phyloP scores from a whole-genome alignment of 1,139 yeast genomes.

The Arxiozyma heterogenica region DNA sequence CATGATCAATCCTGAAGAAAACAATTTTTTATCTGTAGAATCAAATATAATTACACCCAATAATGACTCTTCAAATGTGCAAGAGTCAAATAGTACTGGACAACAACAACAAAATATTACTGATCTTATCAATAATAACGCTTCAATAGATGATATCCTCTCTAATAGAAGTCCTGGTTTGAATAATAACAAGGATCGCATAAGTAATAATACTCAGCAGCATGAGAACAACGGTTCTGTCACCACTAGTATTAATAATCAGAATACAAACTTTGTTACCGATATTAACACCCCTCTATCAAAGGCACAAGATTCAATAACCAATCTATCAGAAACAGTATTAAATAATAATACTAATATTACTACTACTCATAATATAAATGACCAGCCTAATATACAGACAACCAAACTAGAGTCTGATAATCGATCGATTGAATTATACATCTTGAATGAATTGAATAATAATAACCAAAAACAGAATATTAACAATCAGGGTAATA shows the following conservation, averaged over 20 bases:
- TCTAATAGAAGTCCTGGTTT: not conserved
- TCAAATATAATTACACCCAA: conserved; percentile 5
- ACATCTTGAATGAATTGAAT: conserved; percentile 7
- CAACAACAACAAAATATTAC: not conserved
- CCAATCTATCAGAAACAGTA: not conserved
- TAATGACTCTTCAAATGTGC: not conserved
- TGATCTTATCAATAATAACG: not conserved
- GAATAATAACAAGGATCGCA: not conserved
- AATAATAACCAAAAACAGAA: not conserved
- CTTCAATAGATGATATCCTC: not conserved
- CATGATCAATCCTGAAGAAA: conserved; percentile 3
- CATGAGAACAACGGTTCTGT: not conserved
- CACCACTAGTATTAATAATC: not conserved
- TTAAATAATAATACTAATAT: not conserved
- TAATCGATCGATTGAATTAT: conserved; percentile 4
- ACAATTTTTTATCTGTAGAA: conserved; percentile 9
- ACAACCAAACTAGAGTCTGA: not conserved
- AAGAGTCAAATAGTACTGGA: not conserved
- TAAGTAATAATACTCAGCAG: not conserved
- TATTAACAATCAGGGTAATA: not conserved
- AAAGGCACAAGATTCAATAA: too few relatives aligned
- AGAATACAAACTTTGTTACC: not conserved
- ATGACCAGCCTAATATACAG: not conserved
- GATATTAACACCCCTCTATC: not conserved
- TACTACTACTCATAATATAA: not conserved